These are phyloP conservation scores for Chondrus crispus DNA, from an alignment of 23 red algal species.

Conservation along the genomic window DNA sequence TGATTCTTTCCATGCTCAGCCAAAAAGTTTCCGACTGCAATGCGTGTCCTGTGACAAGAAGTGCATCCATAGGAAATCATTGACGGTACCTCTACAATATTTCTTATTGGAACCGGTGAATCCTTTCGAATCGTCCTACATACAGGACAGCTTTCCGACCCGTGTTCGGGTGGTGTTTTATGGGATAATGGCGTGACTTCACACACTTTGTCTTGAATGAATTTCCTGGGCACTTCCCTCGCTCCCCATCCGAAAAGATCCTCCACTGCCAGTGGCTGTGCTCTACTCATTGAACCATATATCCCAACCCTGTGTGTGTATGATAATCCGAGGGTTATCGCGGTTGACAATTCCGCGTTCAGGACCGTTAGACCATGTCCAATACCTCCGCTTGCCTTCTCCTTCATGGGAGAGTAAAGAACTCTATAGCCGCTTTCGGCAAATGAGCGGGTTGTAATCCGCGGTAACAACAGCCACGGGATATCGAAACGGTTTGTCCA, in stretches of 20 bases:
- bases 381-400: neutral
- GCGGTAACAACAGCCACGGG: conserved; percentile 4
- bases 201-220: neutral
- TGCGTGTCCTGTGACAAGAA: neutral
- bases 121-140: neutral
- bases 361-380: conserved; percentile 40
- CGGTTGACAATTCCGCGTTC: conserved; percentile 36
- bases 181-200: no score
- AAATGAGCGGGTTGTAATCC: neutral
- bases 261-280: neutral
- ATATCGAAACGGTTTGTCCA: neutral
- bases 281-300: neutral
- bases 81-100: neutral
- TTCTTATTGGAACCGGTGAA: neutral
- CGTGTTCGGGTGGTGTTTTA: no score
- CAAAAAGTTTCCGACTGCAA: neutral
- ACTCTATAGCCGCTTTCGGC: conserved; percentile 14
- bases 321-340: neutral
- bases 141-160: neutral
- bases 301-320: conserved; percentile 8
- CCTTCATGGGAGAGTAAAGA: conserved; percentile 11
- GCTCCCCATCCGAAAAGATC: conserved; percentile 15
- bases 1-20: neutral
- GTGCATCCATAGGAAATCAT: conserved; percentile 27
- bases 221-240: neutral